Evolutionary conservation across 306 rosid species (phyloP).

Genomic region (Cucumis cinereus): DNA sequence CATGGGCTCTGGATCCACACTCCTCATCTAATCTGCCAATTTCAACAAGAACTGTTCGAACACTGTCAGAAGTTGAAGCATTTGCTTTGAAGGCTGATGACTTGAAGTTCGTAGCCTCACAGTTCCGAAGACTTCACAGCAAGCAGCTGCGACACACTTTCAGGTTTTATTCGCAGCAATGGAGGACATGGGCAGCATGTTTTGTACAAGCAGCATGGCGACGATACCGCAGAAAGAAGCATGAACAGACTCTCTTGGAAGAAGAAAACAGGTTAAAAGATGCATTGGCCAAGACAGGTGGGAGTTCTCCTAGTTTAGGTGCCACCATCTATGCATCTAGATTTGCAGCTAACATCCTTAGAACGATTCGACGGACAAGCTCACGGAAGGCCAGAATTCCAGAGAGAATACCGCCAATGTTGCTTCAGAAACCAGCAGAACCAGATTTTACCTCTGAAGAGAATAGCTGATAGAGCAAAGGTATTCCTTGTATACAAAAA

Average conservation of each 20-base stretch:
- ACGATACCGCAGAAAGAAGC: constrained; percentile 9
- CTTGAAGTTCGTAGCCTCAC: constrained; percentile 4
- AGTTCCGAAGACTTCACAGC: constrained; percentile 9
- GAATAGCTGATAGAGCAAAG: constrained; percentile 3
- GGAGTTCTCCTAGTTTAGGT: constrained; percentile 13
- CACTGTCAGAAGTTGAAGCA: constrained; percentile 10
- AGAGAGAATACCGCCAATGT: constrained; percentile 7
- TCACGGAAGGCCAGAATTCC: constrained; percentile 4
- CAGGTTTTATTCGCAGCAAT: constrained; percentile 7
- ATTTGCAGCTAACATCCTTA: constrained; percentile 10
- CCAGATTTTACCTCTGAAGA: constrained; percentile 11
- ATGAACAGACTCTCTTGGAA: constrained; percentile 1
- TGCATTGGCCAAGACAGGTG: constrained; percentile 11
- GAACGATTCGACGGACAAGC: constrained; percentile 2
- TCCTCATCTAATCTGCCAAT: constrained; percentile 5
- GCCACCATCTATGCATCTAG: constrained; percentile 16
- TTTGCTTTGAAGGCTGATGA: constrained; percentile 8
- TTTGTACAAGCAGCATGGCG: constrained; percentile 13
- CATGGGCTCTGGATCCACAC: constrained; percentile 9
- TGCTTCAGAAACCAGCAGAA: constrained; percentile 13
- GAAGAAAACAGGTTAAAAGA: constrained; percentile 13
- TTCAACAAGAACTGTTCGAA: constrained; percentile 7
- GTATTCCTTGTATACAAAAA: neutral
- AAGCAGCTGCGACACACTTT: constrained; percentile 12
- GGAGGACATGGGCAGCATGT: constrained; percentile 18